phyloP scores from a whole-genome alignment of 495 filamentous ascomycete species.

The Massariosphaeria phaeospora region DNA sequence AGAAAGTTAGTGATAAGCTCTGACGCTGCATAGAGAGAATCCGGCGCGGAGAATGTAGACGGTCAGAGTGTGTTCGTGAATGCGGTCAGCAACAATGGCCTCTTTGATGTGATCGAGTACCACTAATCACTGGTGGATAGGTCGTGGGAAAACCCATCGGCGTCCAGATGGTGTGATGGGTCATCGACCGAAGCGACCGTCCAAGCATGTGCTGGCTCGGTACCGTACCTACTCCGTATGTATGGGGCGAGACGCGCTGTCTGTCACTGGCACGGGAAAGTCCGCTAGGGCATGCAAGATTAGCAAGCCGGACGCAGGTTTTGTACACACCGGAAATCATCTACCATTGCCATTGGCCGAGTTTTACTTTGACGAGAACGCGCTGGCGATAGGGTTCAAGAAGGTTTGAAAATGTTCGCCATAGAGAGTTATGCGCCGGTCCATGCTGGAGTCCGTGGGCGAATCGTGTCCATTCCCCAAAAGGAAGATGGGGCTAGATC shows the following conservation, averaged over 20 bases:
- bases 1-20: neutral
- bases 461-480: conserved; percentile 11
- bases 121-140: neutral
- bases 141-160: too few species aligned
- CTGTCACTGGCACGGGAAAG: too few species aligned
- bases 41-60: too few species aligned
- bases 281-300: conserved; percentile 6
- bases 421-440: conserved; percentile 7
- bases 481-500: neutral
- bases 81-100: conserved; percentile 3
- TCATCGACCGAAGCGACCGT: neutral
- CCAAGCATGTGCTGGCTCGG: too few species aligned
- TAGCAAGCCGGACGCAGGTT: neutral
- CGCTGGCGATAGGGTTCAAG: conserved; percentile 13
- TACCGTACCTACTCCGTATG: too few species aligned
- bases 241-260: too few species aligned
- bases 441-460: conserved; percentile 6
- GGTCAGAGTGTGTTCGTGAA: conserved; percentile 11
- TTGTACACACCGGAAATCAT: neutral
- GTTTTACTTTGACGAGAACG: conserved; percentile 11
- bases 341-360: conserved; percentile 9
- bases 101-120: neutral
- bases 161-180: conserved; percentile 13
- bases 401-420: neutral
- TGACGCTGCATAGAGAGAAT: conserved; percentile 17